A percentile compares a stretch with the other conserved stretches of the same genome.
Conservation (phyloP, 2,329 filamentous ascomycete genomes). For the Penicillium sp. region DNA sequence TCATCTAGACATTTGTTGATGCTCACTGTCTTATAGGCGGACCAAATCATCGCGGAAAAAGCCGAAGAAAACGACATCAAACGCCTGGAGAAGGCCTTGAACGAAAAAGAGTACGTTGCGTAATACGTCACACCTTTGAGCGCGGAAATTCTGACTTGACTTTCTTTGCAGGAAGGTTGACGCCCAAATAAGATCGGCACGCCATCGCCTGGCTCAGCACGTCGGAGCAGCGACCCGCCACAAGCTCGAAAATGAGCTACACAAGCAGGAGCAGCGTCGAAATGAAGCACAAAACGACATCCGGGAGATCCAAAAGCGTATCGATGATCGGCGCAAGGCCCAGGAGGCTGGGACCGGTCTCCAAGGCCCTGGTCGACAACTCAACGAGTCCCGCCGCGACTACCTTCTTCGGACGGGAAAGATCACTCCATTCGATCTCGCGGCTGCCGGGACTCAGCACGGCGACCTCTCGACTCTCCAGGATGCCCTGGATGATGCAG, state of each 20-base stretch:
- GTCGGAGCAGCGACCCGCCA: constrained; percentile 51
- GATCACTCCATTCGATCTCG: constrained; percentile 89
- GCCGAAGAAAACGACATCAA: constrained; percentile 64
- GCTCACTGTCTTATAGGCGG: constrained; percentile 44
- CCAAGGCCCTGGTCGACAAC: constrained; percentile 55
- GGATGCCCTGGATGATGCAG: constrained; percentile 76
- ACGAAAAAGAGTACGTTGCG: constrained; percentile 45
- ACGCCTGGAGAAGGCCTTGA: constrained; percentile 57
- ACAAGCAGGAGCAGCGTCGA: constrained; percentile 64
- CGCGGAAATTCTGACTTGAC: constrained; percentile 1
- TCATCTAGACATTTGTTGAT: background rate
- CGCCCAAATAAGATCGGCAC: constrained; percentile 60
- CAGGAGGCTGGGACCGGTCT: constrained; percentile 46
- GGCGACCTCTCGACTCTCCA: constrained; percentile 68
- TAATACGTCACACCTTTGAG: background rate
- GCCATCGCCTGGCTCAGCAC: constrained; percentile 57
- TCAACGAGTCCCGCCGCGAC: constrained; percentile 80
- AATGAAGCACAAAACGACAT: constrained; percentile 66
- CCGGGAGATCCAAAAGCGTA: constrained; percentile 73
- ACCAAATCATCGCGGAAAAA: constrained; percentile 59
- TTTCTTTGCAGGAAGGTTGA: constrained; percentile 55
- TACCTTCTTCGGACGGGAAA: constrained; percentile 94
- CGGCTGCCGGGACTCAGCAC: constrained; percentile 59
- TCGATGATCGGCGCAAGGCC: constrained; percentile 68
- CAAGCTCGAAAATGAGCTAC: constrained; percentile 56